Evolutionary conservation across 495 filamentous ascomycete species (phyloP), one percentile per base, ranked within the genome.

Genomic region (Schizothecium vesticola): DNA sequence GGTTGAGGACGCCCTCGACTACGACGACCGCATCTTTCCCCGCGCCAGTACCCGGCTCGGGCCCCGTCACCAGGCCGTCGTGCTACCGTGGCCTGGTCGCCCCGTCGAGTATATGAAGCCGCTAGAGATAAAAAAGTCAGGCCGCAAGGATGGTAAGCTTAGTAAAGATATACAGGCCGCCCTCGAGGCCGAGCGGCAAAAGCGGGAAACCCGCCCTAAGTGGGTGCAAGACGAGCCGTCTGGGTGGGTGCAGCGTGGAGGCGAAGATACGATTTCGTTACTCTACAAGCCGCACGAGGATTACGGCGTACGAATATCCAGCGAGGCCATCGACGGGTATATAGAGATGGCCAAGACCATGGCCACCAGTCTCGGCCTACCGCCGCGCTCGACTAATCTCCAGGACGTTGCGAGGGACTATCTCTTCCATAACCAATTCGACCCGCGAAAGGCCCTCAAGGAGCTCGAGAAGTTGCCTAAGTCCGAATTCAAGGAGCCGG

Each of bases 1-100:
- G 66, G 91, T 96, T 11, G 95, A 99, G 80, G 95, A 99, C 83
- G 95, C 92, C 4, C 81, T 99, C n/a, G 96, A 99, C 75, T 96
- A 96, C 74, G 96, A 99, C 73, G 95, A 99, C 78, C 91, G 96
- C 61, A 98, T 98, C 68, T 98, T 97, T 72, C 95, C 95, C 22
- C 90, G 96, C 66, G 95, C 95, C 24, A 95, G 92, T 73, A 98
- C 95, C 66, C 90, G 96, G 10, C 79, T 98, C 29, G 96, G 96
- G 11, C 91, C 94, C 7, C 88, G 92, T 59, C 93, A 97, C 77
- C 95, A 99, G 81, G 95, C 95, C 2, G 88, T 88, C 71, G 92
- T 97, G 56, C 82, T 83, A 57, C 81, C 88, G 10, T 99, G 95
- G 95, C 88, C 86, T 59, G 96, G 96, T 7, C 87, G 86, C 65